These are phyloP conservation scores for Talaromyces sp. DNA, from an alignment of 2,329 filamentous ascomycete genomes.

Conservation along the genomic window DNA sequence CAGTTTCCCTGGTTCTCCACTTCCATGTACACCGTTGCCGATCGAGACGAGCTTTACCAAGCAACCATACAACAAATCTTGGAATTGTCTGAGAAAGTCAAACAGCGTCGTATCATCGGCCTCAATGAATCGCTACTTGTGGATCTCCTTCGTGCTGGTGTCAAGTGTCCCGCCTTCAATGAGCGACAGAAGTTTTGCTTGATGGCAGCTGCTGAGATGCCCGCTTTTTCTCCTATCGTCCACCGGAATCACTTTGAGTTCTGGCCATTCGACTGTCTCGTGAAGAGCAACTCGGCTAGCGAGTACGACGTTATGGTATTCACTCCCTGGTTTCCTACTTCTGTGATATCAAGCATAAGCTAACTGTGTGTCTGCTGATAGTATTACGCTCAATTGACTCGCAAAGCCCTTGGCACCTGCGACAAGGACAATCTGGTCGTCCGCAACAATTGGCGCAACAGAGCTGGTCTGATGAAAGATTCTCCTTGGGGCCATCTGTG, in stretches of 20 bases:
- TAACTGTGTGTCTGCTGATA: constrained; percentile 17
- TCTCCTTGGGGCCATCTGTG: constrained; percentile 32
- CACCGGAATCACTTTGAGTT: constrained; percentile 31
- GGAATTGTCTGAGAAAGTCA: constrained; percentile 66
- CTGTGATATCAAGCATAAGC: background rate
- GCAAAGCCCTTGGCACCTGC: constrained; percentile 23
- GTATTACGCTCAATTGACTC: constrained; percentile 31
- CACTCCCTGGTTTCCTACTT: background rate
- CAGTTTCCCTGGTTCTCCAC: constrained; percentile 53
- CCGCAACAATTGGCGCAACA: constrained; percentile 15
- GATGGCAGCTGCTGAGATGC: constrained; percentile 29
- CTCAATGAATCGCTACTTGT: constrained; percentile 40
- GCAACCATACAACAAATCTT: constrained; percentile 58
- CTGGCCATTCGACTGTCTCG: constrained; percentile 44
- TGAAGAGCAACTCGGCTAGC: constrained; percentile 27
- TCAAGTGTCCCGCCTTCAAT: constrained; percentile 46
- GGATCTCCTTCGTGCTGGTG: constrained; percentile 42
- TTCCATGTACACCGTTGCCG: constrained; percentile 46
- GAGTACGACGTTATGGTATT: constrained; percentile 31
- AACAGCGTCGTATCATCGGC: constrained; percentile 41
- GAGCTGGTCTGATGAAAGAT: background rate
- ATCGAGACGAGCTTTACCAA: constrained; percentile 49
- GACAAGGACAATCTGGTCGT: constrained; percentile 11
- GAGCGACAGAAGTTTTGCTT: constrained; percentile 45
- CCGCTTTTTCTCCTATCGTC: constrained; percentile 22